Conservation (phyloP, 192 early-diverging fungal genomes). For the Coemansia sp. region DNA sequence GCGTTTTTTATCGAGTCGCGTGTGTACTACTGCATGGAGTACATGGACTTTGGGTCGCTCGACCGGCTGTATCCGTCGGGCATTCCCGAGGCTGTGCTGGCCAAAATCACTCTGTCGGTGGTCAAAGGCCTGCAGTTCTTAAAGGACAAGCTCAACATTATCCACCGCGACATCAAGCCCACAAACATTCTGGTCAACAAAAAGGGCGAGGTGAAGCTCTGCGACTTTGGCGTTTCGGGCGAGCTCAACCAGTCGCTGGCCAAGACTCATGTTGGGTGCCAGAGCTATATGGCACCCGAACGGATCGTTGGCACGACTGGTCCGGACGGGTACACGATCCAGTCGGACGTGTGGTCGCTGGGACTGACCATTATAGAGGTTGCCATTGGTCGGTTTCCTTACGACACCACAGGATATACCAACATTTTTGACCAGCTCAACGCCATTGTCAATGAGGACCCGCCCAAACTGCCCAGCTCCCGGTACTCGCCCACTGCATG, state of each 20-base stretch:
- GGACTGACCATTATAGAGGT: slow-evolving; percentile 87
- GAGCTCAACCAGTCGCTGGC: slow-evolving; percentile 86
- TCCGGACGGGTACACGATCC: slow-evolving; percentile 73
- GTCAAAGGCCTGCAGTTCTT: slow-evolving; percentile 81
- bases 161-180: slow-evolving; percentile 96
- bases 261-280: slow-evolving; percentile 91
- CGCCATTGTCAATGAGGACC: slow-evolving; percentile 78
- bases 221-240: slow-evolving; percentile 96
- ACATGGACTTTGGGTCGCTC: slow-evolving; percentile 95
- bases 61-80: slow-evolving; percentile 81
- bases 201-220: slow-evolving; percentile 88
- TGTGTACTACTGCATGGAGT: slow-evolving; percentile 98
- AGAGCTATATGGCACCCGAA: slow-evolving; percentile 97
- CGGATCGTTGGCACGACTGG: slow-evolving; percentile 65
- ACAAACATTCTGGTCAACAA: slow-evolving; percentile 89
- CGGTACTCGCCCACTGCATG: slow-evolving; percentile 67
- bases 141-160: slow-evolving; percentile 84
- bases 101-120: slow-evolving; percentile 73
- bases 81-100: slow-evolving; percentile 79
- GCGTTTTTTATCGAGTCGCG: too few relatives aligned
- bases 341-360: slow-evolving; percentile 93
- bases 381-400: slow-evolving; percentile 79
- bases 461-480: slow-evolving; percentile 69
- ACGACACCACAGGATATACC: slow-evolving; percentile 63
- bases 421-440: slow-evolving; percentile 85